These are phyloP conservation scores for Rhodotorula sp. DNA, from an alignment of 1,284 basidiomycete species.

Conservation along the genomic window DNA sequence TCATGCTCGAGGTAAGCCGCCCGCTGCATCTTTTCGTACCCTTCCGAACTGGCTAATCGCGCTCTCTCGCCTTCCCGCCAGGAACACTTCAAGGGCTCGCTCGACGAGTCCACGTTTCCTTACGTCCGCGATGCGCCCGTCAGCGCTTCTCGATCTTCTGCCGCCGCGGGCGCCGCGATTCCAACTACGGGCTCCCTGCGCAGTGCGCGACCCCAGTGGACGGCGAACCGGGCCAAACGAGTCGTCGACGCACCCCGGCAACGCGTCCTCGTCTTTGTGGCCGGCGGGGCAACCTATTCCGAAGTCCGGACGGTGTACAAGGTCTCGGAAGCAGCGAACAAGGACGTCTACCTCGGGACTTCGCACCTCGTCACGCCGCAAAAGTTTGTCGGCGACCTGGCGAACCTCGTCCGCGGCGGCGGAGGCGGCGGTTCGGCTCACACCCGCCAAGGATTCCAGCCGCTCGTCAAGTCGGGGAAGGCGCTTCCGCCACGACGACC, in stretches of 20 bases:
- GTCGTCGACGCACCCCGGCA: constrained; percentile 55
- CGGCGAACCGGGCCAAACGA: constrained; percentile 52
- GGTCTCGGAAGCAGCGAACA: constrained; percentile 68
- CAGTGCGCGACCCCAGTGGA: constrained; percentile 55
- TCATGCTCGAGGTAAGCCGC: constrained; percentile 70
- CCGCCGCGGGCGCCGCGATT: constrained; percentile 43
- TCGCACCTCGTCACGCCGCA: constrained; percentile 83
- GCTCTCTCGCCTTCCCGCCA: constrained; percentile 51
- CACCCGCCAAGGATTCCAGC: constrained; percentile 3
- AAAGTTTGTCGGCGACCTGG: constrained; percentile 79
- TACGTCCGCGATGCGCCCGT: constrained; percentile 81
- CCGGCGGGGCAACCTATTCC: constrained; percentile 94
- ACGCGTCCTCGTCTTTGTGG: constrained; percentile 85
- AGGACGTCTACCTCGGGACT: constrained; percentile 91
- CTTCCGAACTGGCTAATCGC: constrained; percentile 1
- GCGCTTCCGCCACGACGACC: constrained; percentile 11
- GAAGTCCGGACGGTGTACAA: constrained; percentile 77
- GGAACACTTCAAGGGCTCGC: constrained; percentile 75
- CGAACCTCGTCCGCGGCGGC: constrained; percentile 68
- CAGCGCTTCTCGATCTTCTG: constrained; percentile 35
- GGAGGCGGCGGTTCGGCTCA: constrained; percentile 44
- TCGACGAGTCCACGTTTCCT: constrained; percentile 79
- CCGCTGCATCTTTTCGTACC: neutral
- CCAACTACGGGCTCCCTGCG: constrained; percentile 68
- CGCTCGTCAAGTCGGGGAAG: constrained; percentile 15